Conservation (phyloP, 306 rosid genomes). For the Trifolium repens region DNA sequence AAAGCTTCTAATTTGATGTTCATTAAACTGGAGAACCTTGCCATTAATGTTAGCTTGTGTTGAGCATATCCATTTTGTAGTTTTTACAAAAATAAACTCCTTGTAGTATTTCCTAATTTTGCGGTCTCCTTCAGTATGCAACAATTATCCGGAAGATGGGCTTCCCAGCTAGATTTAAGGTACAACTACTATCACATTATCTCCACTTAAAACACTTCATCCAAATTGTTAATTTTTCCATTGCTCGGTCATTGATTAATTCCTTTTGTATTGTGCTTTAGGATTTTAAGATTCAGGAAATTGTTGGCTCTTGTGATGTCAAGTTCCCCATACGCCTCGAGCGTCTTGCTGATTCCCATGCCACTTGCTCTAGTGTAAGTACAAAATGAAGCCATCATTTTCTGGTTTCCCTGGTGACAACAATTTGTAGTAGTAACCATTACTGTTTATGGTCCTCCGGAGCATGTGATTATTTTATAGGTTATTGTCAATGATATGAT, state of each 20-base stretch:
- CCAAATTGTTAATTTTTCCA: not conserved
- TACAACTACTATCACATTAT: slow-evolving; percentile 30
- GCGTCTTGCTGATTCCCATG: slow-evolving; percentile 77
- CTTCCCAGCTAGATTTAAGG: slow-evolving; percentile 83
- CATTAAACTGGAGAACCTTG: slow-evolving; percentile 1
- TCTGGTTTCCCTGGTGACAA: slow-evolving; percentile 4
- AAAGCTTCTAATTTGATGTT: slow-evolving; percentile 1
- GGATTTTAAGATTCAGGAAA: slow-evolving; percentile 84
- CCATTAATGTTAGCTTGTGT: slow-evolving; percentile 20
- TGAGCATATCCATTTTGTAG: not conserved
- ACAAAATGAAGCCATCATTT: not conserved
- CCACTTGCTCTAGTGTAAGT: slow-evolving; percentile 85
- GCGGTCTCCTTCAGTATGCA: slow-evolving; percentile 68
- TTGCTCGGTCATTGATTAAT: slow-evolving; percentile 17
- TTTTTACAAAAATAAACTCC: slow-evolving; percentile 17
- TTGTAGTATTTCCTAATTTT: slow-evolving; percentile 33
- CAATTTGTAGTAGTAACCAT: not conserved
- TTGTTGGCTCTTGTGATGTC: slow-evolving; percentile 86
- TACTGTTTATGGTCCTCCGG: not conserved
- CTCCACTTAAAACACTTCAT: slow-evolving; percentile 20
- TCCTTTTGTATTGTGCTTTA: slow-evolving; percentile 31
- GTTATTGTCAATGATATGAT: not conserved
- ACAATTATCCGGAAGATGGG: slow-evolving; percentile 83
- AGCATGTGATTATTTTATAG: not conserved
- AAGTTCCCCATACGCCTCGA: slow-evolving; percentile 90